These are phyloP conservation scores for Sclerotinia minor DNA, from an alignment of 2,329 filamentous ascomycete species.

Conservation along the genomic window DNA sequence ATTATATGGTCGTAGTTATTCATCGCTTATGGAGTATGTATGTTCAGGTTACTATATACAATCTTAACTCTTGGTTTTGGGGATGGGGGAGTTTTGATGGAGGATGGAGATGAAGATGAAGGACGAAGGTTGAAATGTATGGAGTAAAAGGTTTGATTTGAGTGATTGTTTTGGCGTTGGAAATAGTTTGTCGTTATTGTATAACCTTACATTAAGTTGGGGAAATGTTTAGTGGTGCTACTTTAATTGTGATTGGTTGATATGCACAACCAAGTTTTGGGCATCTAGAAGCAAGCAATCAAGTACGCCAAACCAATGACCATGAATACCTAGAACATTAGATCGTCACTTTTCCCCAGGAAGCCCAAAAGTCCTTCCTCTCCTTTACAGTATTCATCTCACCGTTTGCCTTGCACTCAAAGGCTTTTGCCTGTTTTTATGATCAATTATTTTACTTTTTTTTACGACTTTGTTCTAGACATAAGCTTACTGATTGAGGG, in stretches of 20 bases:
- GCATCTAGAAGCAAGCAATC: slow-evolving; percentile 3
- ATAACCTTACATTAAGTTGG: no score
- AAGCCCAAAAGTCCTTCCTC: neutral
- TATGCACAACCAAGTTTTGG: neutral
- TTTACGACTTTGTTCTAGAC: neutral
- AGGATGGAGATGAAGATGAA: no score
- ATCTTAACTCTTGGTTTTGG: no score
- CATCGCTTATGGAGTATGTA: no score
- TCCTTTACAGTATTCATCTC: slow-evolving; percentile 20
- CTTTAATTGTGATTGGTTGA: slow-evolving; percentile 9
- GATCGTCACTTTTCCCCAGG: slow-evolving; percentile 12
- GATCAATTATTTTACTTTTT: neutral
- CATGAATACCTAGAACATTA: slow-evolving; percentile 5
- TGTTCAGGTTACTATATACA: no score
- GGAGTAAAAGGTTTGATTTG: no score
- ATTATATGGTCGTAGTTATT: no score
- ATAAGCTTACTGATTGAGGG: neutral
- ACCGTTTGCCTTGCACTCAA: slow-evolving; percentile 21
- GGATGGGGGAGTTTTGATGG: no score
- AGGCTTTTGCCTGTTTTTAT: slow-evolving; percentile 20
- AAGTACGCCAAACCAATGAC: slow-evolving; percentile 3
- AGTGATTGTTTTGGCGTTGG: no score
- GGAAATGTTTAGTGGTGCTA: no score
- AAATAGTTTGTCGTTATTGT: no score
- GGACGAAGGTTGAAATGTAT: no score